Evolutionary conservation across 805 yeast genomes (phyloP).

Genomic region (Wickerhamiella spandovensis): DNA sequence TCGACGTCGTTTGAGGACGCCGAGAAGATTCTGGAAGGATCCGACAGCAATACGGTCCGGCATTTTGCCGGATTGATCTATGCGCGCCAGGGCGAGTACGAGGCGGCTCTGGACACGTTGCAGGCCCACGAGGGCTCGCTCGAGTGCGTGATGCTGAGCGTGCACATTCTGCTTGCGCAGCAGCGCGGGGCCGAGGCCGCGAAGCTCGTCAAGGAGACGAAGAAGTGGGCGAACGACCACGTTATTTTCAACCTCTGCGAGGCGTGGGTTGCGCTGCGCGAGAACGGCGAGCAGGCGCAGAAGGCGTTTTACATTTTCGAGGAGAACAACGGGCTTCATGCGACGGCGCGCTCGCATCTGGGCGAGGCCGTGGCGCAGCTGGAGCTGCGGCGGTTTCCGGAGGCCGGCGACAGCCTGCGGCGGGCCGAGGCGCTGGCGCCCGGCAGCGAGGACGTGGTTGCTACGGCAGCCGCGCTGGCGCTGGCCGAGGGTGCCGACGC

Average conservation of each 20-base stretch:
- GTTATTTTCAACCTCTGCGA: constrained; percentile 67
- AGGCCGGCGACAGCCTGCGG: constrained; percentile 47
- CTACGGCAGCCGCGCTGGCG: constrained; percentile 52
- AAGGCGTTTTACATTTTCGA: constrained; percentile 39
- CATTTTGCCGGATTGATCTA: constrained; percentile 31
- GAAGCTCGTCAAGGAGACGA: constrained; percentile 32
- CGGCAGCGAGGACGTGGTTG: constrained; percentile 31
- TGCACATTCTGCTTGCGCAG: constrained; percentile 29
- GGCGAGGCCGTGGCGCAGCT: constrained; percentile 64
- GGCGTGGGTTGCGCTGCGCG: constrained; percentile 47
- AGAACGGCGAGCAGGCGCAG: constrained; percentile 26
- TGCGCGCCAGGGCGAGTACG: constrained; percentile 29
- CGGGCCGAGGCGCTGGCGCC: constrained; percentile 32
- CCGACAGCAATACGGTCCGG: constrained; percentile 23
- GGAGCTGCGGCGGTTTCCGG: constrained; percentile 68
- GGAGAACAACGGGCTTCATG: constrained; percentile 36
- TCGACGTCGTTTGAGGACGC: constrained; percentile 9
- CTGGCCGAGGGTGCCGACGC: constrained; percentile 38
- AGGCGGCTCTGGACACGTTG: constrained; percentile 31
- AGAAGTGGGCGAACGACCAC: constrained; percentile 51
- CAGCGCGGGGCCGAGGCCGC: constrained; percentile 34
- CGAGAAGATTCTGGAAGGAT: constrained; percentile 11
- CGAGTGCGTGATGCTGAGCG: constrained; percentile 26
- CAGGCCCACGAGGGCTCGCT: constrained; percentile 29
- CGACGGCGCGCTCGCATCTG: constrained; percentile 40